phyloP scores from a whole-genome alignment of 208 protist species.

The Trypanosoma lewisi region DNA sequence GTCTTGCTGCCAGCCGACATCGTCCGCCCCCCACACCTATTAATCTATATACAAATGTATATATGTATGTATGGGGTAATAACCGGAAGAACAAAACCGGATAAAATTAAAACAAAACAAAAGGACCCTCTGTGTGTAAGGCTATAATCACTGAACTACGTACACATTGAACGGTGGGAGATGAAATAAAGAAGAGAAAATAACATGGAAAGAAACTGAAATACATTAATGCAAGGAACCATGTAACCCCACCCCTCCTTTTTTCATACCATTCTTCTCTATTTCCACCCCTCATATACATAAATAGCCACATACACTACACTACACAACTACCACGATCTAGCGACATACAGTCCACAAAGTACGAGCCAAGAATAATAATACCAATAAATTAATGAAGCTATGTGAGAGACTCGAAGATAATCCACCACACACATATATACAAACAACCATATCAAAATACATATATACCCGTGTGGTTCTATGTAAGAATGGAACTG shows the following conservation, averaged over 20 bases:
- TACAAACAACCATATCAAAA: slow-evolving; percentile 19
- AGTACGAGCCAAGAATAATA: too few species aligned
- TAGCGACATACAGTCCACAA: too few species aligned
- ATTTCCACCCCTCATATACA: background rate
- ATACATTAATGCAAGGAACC: too few species aligned
- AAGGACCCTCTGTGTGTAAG: slow-evolving; percentile 4
- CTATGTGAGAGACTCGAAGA: background rate
- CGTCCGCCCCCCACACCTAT: background rate
- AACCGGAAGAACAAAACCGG: slow-evolving; percentile 3
- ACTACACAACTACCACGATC: too few species aligned
- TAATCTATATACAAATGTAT: slow-evolving; percentile 7
- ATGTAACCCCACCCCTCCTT: background rate
- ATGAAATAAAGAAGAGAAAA: too few species aligned
- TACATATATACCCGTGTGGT: background rate
- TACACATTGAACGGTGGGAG: too few species aligned
- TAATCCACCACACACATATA: background rate
- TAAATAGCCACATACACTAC: too few species aligned
- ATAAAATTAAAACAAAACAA: background rate
- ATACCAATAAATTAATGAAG: too few species aligned
- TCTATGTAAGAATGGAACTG: slow-evolving; percentile 1
- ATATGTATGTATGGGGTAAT: slow-evolving; percentile 9
- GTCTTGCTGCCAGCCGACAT: background rate
- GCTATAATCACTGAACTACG: too few species aligned
- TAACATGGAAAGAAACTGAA: too few species aligned
- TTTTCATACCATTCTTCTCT: background rate